Percentiles rank a stretch among this genome's conserved stretches.
These are phyloP conservation scores for Musa schizocarpa DNA, from an alignment of 176 grass and related monocot species.

Conservation along the genomic window DNA sequence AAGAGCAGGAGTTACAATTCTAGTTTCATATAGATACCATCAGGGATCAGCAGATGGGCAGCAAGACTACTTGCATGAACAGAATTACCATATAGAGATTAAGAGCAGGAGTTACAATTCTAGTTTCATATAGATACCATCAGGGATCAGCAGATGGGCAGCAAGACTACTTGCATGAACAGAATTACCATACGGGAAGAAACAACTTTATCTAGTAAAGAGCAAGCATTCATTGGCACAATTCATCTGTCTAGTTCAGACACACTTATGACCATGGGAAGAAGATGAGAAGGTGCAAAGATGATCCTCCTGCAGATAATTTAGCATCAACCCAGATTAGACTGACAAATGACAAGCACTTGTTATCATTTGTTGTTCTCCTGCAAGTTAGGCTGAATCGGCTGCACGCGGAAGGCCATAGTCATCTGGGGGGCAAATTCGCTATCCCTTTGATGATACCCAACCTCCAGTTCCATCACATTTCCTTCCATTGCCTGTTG, in stretches of 20 bases:
- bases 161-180: not conserved
- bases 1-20: not conserved
- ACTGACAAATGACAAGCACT: not conserved
- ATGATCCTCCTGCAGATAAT: not conserved
- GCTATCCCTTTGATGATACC: constrained; percentile 54
- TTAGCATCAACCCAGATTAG: not conserved
- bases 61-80: not conserved
- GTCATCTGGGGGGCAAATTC: constrained; percentile 78
- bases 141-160: not conserved
- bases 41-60: not conserved
- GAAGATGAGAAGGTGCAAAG: not conserved
- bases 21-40: not conserved
- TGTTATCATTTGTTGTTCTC: constrained; percentile 52
- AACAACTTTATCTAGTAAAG: not conserved
- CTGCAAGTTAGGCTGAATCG: constrained; percentile 82
- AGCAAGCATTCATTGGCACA: not conserved
- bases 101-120: not conserved
- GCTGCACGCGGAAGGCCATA: constrained; percentile 80
- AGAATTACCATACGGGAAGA: too few relatives aligned
- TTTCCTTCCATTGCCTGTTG: constrained; percentile 44
- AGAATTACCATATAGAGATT: not conserved
- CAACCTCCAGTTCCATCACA: constrained; percentile 75
- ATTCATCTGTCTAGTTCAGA: not conserved
- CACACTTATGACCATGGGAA: not conserved
- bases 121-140: not conserved